Percentiles rank a stretch among this genome's conserved stretches.
phyloP scores from a whole-genome alignment of 352 stramenopile species.

The Phytophthora citricola region DNA sequence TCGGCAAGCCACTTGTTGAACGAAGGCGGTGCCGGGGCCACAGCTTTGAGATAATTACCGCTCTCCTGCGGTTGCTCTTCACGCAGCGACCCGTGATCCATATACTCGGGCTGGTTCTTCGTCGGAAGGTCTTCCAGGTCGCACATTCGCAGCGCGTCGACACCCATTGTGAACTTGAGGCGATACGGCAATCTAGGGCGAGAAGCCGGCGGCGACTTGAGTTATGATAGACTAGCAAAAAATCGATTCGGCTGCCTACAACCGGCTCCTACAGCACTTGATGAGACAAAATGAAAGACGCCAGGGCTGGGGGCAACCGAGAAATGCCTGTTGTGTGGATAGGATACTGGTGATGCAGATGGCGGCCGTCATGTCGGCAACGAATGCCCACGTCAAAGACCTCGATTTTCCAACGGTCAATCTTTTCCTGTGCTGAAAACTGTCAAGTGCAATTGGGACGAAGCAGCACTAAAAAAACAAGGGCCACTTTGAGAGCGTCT shows the following conservation, averaged over 20 bases:
- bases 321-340: slow-evolving; percentile 11
- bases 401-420: slow-evolving; percentile 18
- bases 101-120: slow-evolving; percentile 6
- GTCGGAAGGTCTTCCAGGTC: slow-evolving; percentile 14
- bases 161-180: slow-evolving; percentile 22
- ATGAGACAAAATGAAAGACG: slow-evolving; percentile 33
- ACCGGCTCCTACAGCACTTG: slow-evolving; percentile 22
- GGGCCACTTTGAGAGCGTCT: slow-evolving; percentile 13
- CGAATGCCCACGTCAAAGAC: not conserved
- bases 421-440: slow-evolving; percentile 18
- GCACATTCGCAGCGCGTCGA: slow-evolving; percentile 27
- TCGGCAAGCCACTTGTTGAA: slow-evolving; percentile 47
- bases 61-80: slow-evolving; percentile 29
- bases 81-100: slow-evolving; percentile 1
- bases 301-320: slow-evolving; percentile 33
- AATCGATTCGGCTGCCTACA: slow-evolving; percentile 11
- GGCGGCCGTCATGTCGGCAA: not conserved
- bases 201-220: slow-evolving; percentile 7
- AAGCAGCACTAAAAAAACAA: slow-evolving; percentile 3
- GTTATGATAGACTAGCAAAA: slow-evolving; percentile 21
- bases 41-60: slow-evolving; percentile 12
- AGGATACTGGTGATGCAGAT: slow-evolving; percentile 15
- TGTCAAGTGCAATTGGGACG: slow-evolving; percentile 24
- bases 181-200: not conserved
- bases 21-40: slow-evolving; percentile 33